These are phyloP conservation scores for Trichosporon ovoides DNA, from an alignment of 1,284 basidiomycete species.

Conservation along the genomic window DNA sequence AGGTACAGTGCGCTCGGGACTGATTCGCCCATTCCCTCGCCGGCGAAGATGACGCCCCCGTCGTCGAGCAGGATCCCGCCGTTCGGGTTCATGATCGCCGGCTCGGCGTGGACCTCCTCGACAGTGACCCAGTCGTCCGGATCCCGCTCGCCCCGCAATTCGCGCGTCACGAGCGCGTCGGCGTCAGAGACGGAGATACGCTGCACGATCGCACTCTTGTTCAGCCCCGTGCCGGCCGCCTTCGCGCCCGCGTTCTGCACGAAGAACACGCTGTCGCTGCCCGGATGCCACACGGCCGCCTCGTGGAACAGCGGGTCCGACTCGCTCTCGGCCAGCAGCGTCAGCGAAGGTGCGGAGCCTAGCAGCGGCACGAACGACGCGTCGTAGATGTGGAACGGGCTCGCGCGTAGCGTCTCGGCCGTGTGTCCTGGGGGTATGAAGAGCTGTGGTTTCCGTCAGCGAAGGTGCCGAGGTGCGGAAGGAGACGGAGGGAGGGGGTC, in stretches of 20 bases:
- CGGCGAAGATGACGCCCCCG: conserved; percentile 61
- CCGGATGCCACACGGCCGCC: conserved; percentile 60
- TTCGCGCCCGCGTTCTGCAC: conserved; percentile 53
- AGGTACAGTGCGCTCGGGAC: conserved; percentile 61
- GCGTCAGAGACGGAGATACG: conserved; percentile 50
- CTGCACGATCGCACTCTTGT: conserved; percentile 52
- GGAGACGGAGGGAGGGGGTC: background rate
- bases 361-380: conserved; percentile 58
- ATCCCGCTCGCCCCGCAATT: conserved; percentile 24
- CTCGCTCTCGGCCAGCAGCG: conserved; percentile 54
- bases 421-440: conserved; percentile 39
- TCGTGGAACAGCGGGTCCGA: conserved; percentile 66
- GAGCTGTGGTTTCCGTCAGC: conserved; percentile 27
- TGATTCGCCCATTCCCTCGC: conserved; percentile 59
- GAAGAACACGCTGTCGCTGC: conserved; percentile 58
- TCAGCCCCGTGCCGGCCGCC: conserved; percentile 48
- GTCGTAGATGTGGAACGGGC: conserved; percentile 63
- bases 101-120: conserved; percentile 48
- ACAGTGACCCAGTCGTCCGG: conserved; percentile 56
- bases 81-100: conserved; percentile 65
- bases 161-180: conserved; percentile 20
- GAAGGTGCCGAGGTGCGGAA: too few species aligned
- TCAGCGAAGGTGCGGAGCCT: conserved; percentile 57
- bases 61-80: conserved; percentile 57
- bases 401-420: conserved; percentile 23